Percentiles rank a stretch among this genome's conserved stretches.
These are phyloP conservation scores for Leccinum subrobustum DNA, from an alignment of 1,284 basidiomycete genomes.

Conservation along the genomic window DNA sequence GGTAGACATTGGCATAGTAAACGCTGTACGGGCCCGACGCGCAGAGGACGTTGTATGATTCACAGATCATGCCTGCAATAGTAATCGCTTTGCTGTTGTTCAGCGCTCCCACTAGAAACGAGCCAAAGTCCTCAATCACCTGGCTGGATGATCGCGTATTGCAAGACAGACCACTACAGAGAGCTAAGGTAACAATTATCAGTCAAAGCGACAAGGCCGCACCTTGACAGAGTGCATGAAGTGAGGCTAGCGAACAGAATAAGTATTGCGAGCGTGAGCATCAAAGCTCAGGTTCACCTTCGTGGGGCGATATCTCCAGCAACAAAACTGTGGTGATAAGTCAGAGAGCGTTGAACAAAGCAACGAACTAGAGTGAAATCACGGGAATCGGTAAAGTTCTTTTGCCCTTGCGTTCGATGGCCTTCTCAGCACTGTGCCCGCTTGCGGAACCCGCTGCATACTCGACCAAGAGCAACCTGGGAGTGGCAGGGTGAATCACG, in stretches of 20 bases:
- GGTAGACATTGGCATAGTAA: constrained; percentile 69
- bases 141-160: constrained; percentile 82
- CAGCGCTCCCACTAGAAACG: constrained; percentile 31
- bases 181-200: neutral
- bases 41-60: constrained; percentile 68
- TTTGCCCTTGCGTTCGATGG: constrained; percentile 81
- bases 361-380: neutral
- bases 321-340: constrained; percentile 53
- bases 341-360: neutral
- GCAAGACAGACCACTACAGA: constrained; percentile 71
- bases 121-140: constrained; percentile 35
- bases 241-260: constrained; percentile 51
- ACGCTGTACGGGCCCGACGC: constrained; percentile 56
- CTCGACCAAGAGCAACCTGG: constrained; percentile 78
- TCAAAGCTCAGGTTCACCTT: constrained; percentile 47
- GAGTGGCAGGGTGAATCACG: neutral
- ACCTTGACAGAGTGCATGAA: constrained; percentile 88
- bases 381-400: constrained; percentile 71
- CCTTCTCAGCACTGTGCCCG: constrained; percentile 59
- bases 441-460: constrained; percentile 72
- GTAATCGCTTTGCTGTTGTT: constrained; percentile 37
- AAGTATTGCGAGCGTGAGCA: neutral
- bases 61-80: constrained; percentile 74
- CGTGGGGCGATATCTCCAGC: constrained; percentile 76
- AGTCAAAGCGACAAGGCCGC: constrained; percentile 14